phyloP scores from a whole-genome alignment of 1,139 yeast genomes.

The Debaryomyces subglobosus region DNA sequence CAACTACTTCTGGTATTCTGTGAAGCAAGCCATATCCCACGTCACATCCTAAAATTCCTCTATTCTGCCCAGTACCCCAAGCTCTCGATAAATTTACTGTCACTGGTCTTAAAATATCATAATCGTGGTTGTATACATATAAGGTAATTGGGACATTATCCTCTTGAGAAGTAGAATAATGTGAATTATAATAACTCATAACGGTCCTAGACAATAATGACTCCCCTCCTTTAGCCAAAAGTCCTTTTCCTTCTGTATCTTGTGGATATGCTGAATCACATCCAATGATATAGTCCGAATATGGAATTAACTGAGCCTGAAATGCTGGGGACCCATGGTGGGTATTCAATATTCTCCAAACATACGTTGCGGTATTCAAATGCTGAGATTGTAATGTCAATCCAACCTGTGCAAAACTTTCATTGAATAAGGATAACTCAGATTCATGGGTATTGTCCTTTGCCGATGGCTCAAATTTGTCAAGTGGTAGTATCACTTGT shows the following conservation, averaged over 20 bases:
- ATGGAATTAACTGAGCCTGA: constrained; percentile 78
- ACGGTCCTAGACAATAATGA: constrained; percentile 72
- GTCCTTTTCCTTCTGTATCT: constrained; percentile 58
- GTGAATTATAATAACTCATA: constrained; percentile 54
- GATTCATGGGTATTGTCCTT: constrained; percentile 11
- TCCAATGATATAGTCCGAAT: constrained; percentile 87
- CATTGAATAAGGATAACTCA: constrained; percentile 20
- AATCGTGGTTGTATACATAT: constrained; percentile 87
- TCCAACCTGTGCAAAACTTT: constrained; percentile 52
- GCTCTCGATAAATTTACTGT: constrained; percentile 57
- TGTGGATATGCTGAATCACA: constrained; percentile 61
- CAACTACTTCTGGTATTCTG: constrained; percentile 72
- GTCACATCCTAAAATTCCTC: constrained; percentile 88
- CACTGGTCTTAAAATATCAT: constrained; percentile 84
- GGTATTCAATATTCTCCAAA: constrained; percentile 83
- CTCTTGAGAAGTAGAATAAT: constrained; percentile 38
- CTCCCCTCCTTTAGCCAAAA: constrained; percentile 86
- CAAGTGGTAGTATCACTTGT: constrained; percentile 50
- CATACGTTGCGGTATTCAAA: constrained; percentile 72
- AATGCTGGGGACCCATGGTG: constrained; percentile 85
- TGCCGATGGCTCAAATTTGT: constrained; percentile 16
- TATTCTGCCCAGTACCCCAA: constrained; percentile 56
- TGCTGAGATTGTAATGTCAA: constrained; percentile 78
- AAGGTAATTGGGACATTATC: constrained; percentile 52
- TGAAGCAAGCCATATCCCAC: constrained; percentile 93